Conservation (phyloP, 805 yeast species). For the Diddensiella santjacobensis region DNA sequence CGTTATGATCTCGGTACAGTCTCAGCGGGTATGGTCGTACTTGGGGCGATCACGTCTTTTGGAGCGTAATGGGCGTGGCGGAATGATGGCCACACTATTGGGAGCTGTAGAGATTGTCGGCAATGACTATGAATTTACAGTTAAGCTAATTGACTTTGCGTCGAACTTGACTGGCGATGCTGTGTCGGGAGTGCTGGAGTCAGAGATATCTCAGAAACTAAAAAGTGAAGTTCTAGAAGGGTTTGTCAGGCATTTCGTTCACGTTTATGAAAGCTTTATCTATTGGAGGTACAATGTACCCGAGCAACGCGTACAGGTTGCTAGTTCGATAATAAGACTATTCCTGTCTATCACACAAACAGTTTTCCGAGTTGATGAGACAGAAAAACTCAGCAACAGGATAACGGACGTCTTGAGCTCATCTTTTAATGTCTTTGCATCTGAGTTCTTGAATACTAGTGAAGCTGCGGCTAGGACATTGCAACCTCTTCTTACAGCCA, state of each 20-base stretch:
- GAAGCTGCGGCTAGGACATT: slow-evolving; percentile 51
- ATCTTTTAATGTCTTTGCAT: slow-evolving; percentile 49
- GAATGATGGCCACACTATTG: slow-evolving; percentile 55
- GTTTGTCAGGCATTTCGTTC: slow-evolving; percentile 53
- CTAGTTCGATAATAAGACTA: slow-evolving; percentile 49
- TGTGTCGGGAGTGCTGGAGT: slow-evolving; percentile 34
- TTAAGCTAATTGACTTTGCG: slow-evolving; percentile 54
- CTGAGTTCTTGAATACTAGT: slow-evolving; percentile 52
- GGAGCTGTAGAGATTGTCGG: slow-evolving; percentile 69
- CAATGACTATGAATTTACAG: slow-evolving; percentile 63
- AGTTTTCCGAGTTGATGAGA: slow-evolving; percentile 48
- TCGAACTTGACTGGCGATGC: slow-evolving; percentile 48
- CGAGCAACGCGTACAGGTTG: slow-evolving; percentile 58
- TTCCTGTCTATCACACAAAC: slow-evolving; percentile 53
- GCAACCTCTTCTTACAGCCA: slow-evolving; percentile 48
- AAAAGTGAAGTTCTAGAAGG: slow-evolving; percentile 55
- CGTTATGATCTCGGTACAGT: slow-evolving; percentile 45
- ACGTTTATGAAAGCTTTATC: slow-evolving; percentile 67
- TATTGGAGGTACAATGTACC: slow-evolving; percentile 62
- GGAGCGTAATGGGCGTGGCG: slow-evolving; percentile 60
- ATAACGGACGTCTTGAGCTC: slow-evolving; percentile 49
- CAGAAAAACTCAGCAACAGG: slow-evolving; percentile 14
- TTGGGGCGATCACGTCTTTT: slow-evolving; percentile 63
- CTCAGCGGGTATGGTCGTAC: slow-evolving; percentile 77
- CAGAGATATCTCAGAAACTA: slow-evolving; percentile 36